Evolutionary conservation across 1,284 basidiomycete genomes (phyloP), one percentile per base, ranked within the genome.

Genomic region (Pascua guehoae): DNA sequence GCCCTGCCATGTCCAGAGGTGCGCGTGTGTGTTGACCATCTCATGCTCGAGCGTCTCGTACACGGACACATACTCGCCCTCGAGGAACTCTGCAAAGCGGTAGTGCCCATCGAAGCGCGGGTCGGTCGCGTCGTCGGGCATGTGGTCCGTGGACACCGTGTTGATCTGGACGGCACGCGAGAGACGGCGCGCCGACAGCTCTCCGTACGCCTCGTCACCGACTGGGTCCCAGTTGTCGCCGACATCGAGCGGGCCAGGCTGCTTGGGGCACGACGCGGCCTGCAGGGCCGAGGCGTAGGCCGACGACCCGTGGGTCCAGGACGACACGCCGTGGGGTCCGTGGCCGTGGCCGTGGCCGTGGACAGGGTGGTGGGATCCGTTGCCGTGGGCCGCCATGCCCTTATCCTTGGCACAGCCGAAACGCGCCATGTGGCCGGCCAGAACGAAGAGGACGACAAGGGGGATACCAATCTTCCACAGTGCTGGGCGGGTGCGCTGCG

Each of bases 1-100:
- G 4, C 79, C 80, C 58, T 76, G 53, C 79, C 79, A 81, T 1
- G 79, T 79, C 60, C 77, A 77, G 9, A 80, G 63, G 32, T 80
- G 71, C 0, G 65, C 79, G 47, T 78, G 76, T 36, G 68, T 74
- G 58, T 79, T 79, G 51, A 81, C 66, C 24, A 64, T 67, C 47
- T 79, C 77, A 56, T 79, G 73, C 37, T 70, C 53, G 36, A 81
- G 63, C 2, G 56, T 62, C 1, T 59, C 54, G 45, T 72, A 79
- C 18, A 70, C 55, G 45, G 61, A 64, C 1, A 79, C 76, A 60
- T 71, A 80, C 40, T 79, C 75, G 17, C 54, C 42, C 49, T 75
- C 66, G 53, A 81, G 66, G 63, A 74, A 79, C 24, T 69, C 42
- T 39, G 74, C 70, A 41, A 80, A 75, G 24, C 68, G 63, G 50